Percentiles rank a stretch among this genome's conserved stretches.
phyloP scores from a whole-genome alignment of 2,329 filamentous ascomycete species.

The Pseudogymnoascus sp. region DNA sequence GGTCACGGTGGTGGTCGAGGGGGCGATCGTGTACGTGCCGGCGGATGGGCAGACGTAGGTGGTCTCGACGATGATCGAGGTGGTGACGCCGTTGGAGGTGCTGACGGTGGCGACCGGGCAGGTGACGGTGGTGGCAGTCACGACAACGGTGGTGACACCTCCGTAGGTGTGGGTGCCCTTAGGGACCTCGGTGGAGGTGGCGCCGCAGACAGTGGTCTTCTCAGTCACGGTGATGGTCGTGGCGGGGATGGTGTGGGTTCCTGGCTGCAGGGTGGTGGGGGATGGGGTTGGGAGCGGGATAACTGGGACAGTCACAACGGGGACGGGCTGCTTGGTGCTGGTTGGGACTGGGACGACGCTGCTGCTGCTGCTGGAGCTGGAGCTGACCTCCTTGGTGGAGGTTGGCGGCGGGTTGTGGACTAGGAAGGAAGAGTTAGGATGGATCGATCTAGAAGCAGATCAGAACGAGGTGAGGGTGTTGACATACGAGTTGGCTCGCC shows the following conservation, averaged over 20 bases:
- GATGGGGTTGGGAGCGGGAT: constrained; percentile 37
- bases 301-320: constrained; percentile 16
- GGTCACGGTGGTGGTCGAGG: constrained; percentile 52
- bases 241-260: constrained; percentile 67
- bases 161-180: constrained; percentile 58
- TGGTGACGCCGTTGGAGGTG: constrained; percentile 49
- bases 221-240: constrained; percentile 60
- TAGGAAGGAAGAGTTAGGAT: background rate
- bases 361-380: background rate
- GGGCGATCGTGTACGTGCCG: constrained; percentile 68
- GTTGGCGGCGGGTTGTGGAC: background rate
- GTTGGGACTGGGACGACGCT: background rate
- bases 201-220: constrained; percentile 58
- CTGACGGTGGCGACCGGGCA: constrained; percentile 61
- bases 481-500: constrained; percentile 57
- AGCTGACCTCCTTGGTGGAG: constrained; percentile 32
- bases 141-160: constrained; percentile 63
- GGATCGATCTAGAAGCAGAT: too few species aligned
- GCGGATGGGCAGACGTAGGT: constrained; percentile 64
- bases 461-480: background rate
- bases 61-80: constrained; percentile 59
- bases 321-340: background rate
- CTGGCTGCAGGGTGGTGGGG: constrained; percentile 49
- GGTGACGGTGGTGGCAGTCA: constrained; percentile 55
- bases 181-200: constrained; percentile 51